Evolutionary conservation across 163 green algal genomes (phyloP).

Genomic region (Botryococcus braunii): DNA sequence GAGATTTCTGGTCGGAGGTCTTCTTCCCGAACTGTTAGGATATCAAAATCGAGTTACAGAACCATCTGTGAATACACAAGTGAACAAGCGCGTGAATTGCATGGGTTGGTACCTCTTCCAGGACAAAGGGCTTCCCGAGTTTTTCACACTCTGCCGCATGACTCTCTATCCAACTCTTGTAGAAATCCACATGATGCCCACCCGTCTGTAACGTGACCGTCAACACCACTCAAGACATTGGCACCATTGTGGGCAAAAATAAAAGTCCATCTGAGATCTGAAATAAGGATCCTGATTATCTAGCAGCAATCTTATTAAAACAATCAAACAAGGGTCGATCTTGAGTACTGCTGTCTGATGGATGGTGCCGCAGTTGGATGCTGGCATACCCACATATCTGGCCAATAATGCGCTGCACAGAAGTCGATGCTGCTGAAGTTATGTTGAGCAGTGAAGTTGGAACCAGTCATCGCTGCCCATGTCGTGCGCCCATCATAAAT

Average conservation of each 20-base stretch:
- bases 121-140: slow-evolving; percentile 12
- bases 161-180: slow-evolving; percentile 5
- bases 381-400: slow-evolving; percentile 48
- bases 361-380: no score
- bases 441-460: slow-evolving; percentile 40
- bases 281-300: no score
- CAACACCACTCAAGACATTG: not conserved
- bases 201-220: not conserved
- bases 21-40: not conserved
- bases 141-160: not conserved
- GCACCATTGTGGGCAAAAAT: no score
- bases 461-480: slow-evolving; percentile 16
- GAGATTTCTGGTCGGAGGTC: not conserved
- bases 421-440: slow-evolving; percentile 51
- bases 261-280: no score
- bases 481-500: not conserved
- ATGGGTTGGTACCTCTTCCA: slow-evolving; percentile 13
- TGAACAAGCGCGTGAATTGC: not conserved
- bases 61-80: not conserved
- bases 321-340: no score
- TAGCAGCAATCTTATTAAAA: no score
- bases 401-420: slow-evolving; percentile 59
- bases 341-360: no score
- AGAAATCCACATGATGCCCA: not conserved
- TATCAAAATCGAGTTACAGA: not conserved